These are phyloP conservation scores for Acanthamoeba castellanii DNA, from an alignment of 208 protist species.

Conservation along the genomic window DNA sequence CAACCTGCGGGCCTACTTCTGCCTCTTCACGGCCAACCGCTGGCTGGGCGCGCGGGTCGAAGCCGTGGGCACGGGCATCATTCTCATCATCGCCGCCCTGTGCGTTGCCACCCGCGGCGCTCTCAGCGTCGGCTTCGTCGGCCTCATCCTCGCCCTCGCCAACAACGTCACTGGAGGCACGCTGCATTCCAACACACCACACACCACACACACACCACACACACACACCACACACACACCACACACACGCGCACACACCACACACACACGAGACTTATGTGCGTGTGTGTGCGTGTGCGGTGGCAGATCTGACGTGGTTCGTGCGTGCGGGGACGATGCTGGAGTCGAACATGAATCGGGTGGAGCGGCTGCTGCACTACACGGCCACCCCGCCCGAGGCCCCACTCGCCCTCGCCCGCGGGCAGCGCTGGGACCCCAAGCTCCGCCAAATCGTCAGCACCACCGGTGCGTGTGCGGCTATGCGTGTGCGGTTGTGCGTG, in stretches of 20 bases:
- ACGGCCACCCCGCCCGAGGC: slow-evolving; percentile 69
- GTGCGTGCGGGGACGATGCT: slow-evolving; percentile 73
- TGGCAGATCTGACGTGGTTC: slow-evolving; percentile 24
- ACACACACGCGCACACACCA: not conserved
- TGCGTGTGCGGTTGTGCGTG: not conserved
- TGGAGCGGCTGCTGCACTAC: slow-evolving; percentile 88
- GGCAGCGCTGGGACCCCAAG: not conserved
- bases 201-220: not conserved
- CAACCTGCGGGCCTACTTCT: slow-evolving; percentile 81
- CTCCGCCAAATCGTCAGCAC: not conserved
- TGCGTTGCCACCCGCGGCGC: not conserved
- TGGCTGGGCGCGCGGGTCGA: not conserved
- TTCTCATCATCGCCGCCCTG: not conserved
- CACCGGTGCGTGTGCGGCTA: not conserved
- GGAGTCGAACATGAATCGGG: slow-evolving; percentile 83
- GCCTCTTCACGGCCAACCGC: slow-evolving; percentile 78
- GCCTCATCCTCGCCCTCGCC: not conserved
- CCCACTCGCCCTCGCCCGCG: not conserved
- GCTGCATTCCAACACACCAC: not conserved
- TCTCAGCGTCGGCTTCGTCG: not conserved
- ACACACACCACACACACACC: not conserved
- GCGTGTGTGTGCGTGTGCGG: too few species aligned
- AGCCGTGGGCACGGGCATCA: not conserved
- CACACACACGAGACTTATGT: too few species aligned
- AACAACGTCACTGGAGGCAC: not conserved